phyloP scores from a whole-genome alignment of 345 rosid species.

The Eucalyptus shirleyi region DNA sequence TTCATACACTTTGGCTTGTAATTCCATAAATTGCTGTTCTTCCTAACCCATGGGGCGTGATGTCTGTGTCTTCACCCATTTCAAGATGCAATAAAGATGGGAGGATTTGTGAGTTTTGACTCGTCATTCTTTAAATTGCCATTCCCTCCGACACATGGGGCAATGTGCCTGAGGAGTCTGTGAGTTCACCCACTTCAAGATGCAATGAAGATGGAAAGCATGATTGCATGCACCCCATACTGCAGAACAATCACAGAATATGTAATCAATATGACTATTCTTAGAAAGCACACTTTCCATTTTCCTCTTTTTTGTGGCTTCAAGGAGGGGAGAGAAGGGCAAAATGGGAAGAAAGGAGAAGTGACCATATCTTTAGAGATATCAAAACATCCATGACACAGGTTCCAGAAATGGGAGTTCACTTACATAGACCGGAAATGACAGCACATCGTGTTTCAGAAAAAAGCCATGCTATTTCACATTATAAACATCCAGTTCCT shows the following conservation, averaged over 20 bases:
- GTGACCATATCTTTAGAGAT: neutral
- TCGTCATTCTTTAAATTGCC: conserved; percentile 54
- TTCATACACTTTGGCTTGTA: neutral
- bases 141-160: conserved; percentile 81
- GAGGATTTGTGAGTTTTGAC: conserved; percentile 4
- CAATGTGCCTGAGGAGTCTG: conserved; percentile 88
- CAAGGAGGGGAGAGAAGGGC: neutral
- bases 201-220: conserved; percentile 91
- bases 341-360: neutral
- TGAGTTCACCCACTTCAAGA: conserved; percentile 91
- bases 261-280: neutral
- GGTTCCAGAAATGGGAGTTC: neutral
- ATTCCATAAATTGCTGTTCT: conserved; percentile 64
- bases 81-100: conserved; percentile 89
- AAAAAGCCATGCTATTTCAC: neutral
- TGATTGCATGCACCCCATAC: conserved; percentile 75
- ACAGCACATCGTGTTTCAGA: neutral
- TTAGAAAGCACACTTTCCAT: neutral
- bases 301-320: neutral
- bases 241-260: neutral
- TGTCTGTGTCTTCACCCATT: conserved; percentile 79
- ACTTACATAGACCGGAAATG: neutral
- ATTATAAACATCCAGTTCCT: neutral
- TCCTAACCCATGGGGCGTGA: conserved; percentile 75
- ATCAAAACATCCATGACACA: neutral